Evolutionary conservation across 1,139 yeast genomes (phyloP), one percentile per base, ranked within the genome.

Genomic region (Blastobotrys persicus): DNA sequence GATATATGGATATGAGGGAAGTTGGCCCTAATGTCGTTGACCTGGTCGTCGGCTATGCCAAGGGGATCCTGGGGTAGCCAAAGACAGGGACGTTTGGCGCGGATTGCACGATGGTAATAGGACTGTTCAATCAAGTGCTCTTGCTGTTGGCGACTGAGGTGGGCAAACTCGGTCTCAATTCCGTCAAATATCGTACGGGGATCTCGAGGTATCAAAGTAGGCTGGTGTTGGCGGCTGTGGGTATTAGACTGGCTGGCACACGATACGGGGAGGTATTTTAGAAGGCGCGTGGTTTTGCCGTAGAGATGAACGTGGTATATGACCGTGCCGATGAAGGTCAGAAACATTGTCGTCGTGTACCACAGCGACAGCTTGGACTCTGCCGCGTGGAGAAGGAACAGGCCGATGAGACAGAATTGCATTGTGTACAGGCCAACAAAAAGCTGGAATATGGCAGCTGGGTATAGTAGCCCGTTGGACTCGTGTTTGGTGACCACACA

Each of bases 351-450:
- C 7, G 58, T 59, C 20, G 48, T 12, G 6, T 50, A 17, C 35
- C 55, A 50, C 7, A 60, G 56, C 32, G 64, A 63, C 51, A 61
- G 60, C 16, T 74, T 80, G 2, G 67, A 50, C 31, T 70, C 68
- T 56, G 80, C 73, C 54, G 72, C 72, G 61, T 82, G 82, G 16
- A 84, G 67, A 38, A 85, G 78, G 61, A 86, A 84, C 14, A 86
- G 68, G 0, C 96, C 96, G 39, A 87, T 74, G 59, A 89, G 67
- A 58, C 91, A 85, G 35, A 84, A 72, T 59, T 89, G 95, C 62
- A 87, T 74, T 59, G 88, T 85, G 62, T 89, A 88, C 1, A 89
- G 66, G 0, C 97, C 97, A 1, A 85, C 74, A 61, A 84, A 86
- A 41, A 88, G 67, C 53, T 88, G 95, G 50, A 84, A 74, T 19